Base-by-base conservation (phyloP, 164 flowering plant species). In the Buxus sempervirens region DNA sequence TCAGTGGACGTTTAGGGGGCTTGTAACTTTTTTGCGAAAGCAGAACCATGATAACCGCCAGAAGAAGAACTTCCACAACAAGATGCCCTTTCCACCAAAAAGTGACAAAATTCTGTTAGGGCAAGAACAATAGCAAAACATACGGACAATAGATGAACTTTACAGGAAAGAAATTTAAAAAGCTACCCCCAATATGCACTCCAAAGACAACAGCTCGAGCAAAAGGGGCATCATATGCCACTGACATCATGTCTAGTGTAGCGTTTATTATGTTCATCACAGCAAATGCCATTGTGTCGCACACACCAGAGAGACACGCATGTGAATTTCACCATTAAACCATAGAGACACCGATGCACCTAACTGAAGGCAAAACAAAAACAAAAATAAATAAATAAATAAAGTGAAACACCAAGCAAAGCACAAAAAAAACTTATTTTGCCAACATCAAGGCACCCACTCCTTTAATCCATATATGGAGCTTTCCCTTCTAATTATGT, bases 21-120 rank as follows among this genome's bases (percentile, higher is more conserved):
- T 87, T 92, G 82, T 95, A 95, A 87, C 98, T 90, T 71, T 95
- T 95, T 71, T 85, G 96, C 21, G 91, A 76, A 54, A 95, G 88
- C 28, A 88, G 78, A 77, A 83, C 86, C 55, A 92, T 23, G 60
- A 95, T 89, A 60, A 82, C 98, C 59, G 85, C 88, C 64, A 87
- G 62, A 60, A 95, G 94, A 73, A 92, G 78, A 77, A 76, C 90
- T 66, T 95, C 99, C 65, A 90, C 84, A 72, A 92, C 85, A 14
- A 88, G 76, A 82, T 95, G 99, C 51, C 99, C 99, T 95, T n/a
- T 64, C 73, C 82, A 48, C 36, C 51, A 71, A 60, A 66, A 28
- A 63, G 58, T 13, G 21, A 36, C 13, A 27, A 25, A 16, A 54
- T 24, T 0, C 28, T 25, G 7, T 25, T 41, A 54, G 55, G 20